These are phyloP conservation scores for Fusarium paranaense DNA, from an alignment of 2,329 filamentous ascomycete genomes.

Conservation along the genomic window DNA sequence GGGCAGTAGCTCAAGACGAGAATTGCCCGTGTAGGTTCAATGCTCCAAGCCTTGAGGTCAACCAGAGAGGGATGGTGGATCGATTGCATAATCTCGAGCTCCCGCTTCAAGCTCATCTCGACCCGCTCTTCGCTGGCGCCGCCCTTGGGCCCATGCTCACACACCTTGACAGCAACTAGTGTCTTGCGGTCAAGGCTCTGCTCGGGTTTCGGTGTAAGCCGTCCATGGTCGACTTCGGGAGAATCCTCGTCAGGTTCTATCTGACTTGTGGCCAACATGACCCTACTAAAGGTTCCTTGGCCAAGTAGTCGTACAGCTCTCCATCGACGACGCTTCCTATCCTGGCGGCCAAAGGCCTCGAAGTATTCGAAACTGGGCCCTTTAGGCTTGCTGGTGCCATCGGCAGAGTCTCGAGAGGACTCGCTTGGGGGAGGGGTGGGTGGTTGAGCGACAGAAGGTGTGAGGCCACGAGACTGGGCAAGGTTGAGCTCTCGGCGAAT, in stretches of 20 bases:
- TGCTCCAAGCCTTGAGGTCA: slow-evolving; percentile 90
- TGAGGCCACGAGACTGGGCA: slow-evolving; percentile 81
- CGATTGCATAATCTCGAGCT: slow-evolving; percentile 91
- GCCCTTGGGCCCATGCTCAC: slow-evolving; percentile 92
- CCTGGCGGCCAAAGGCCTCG: slow-evolving; percentile 73
- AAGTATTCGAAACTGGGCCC: slow-evolving; percentile 71
- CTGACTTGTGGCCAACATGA: slow-evolving; percentile 89
- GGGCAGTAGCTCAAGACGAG: slow-evolving; percentile 92
- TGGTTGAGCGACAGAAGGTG: slow-evolving; percentile 67
- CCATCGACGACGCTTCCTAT: slow-evolving; percentile 81
- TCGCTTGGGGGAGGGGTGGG: slow-evolving; percentile 88
- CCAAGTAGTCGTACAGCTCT: slow-evolving; percentile 83
- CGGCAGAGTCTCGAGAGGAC: slow-evolving; percentile 63
- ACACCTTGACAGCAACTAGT: slow-evolving; percentile 93
- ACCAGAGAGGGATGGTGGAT: slow-evolving; percentile 92
- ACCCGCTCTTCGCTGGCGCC: slow-evolving; percentile 93
- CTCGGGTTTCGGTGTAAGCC: slow-evolving; percentile 44
- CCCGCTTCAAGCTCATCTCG: slow-evolving; percentile 92
- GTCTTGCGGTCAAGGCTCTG: slow-evolving; percentile 72
- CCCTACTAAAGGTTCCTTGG: slow-evolving; percentile 94
- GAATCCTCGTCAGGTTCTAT: slow-evolving; percentile 63
- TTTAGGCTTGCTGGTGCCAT: slow-evolving; percentile 56
- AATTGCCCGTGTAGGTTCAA: slow-evolving; percentile 83
- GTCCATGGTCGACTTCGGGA: slow-evolving; percentile 49
- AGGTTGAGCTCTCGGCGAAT: slow-evolving; percentile 83